Evolutionary conservation across 139 green algal genomes (phyloP), one percentile per base, ranked within the genome.

Genomic region (Tetraselmis striata): DNA sequence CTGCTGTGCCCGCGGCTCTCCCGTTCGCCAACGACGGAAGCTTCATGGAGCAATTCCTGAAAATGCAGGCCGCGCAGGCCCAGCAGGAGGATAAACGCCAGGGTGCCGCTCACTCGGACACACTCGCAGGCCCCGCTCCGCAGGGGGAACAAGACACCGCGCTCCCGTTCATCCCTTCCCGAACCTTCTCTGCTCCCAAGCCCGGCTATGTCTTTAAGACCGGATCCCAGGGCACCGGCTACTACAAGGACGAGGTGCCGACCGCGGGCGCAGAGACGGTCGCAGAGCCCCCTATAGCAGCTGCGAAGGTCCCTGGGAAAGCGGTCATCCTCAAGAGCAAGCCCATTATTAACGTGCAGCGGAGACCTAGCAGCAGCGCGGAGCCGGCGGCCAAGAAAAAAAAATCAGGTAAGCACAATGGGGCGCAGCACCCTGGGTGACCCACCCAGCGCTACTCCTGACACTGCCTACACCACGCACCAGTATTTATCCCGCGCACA

Each of bases 321-420:
- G 80, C 82, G 27, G 28, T 85, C 1, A 28, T 87, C 11, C 26
- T 92, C 0, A 88, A 89, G 80, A 29, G 75, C 0, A 89, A 88
- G 28, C 58, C 84, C 59, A 85, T 89, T 59, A 81, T 88, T 23
- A 82, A 89, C 32, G 83, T 84, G 18, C 59, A 83, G 0, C 80
- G 82, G 28, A 80, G 45, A 82, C 83, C 79, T 79, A 75, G 81
- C 75, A 59, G 27, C 32, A 59, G 67, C 27, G 76, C 77, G 29
- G 59, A 27, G 27, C 29, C 80, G 67, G 29, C 32, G 26, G 45
- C 84, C 79, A 86, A 91, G 76, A 86, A 87, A 59, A 74, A 27
- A 0, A 90, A 89, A 81, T 84, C 81, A 85, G 86, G 86, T 88
- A 31, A 30, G 58, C 1, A 18, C 18, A n/a, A n/a, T n/a, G n/a